These are phyloP conservation scores for Vigna radiata DNA, from an alignment of 306 rosid genomes.

Conservation along the genomic window DNA sequence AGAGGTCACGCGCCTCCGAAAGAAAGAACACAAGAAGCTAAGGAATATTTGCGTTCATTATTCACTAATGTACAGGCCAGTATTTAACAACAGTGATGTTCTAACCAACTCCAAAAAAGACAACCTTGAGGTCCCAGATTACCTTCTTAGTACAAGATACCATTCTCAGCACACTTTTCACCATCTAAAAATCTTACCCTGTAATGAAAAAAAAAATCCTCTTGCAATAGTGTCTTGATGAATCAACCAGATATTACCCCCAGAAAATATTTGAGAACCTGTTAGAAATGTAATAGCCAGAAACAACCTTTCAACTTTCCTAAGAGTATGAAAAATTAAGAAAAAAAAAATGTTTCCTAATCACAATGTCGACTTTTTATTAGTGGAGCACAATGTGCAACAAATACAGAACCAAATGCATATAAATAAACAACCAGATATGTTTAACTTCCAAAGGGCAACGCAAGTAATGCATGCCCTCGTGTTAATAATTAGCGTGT, in stretches of 20 bases:
- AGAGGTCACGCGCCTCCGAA: too few relatives aligned
- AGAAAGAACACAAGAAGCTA: neutral
- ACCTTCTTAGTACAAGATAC: neutral
- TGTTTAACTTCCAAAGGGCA: neutral
- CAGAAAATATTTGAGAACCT: slow-evolving; percentile 8
- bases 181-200: neutral
- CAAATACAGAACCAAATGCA: neutral
- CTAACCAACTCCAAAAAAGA: neutral
- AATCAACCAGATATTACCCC: slow-evolving; percentile 1
- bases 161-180: too few relatives aligned
- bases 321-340: too few relatives aligned
- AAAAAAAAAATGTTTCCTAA: too few relatives aligned
- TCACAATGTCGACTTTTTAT: too few relatives aligned
- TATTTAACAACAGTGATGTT: neutral
- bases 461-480: neutral
- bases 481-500: neutral
- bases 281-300: neutral
- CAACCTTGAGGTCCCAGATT: neutral
- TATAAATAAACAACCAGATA: neutral
- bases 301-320: neutral
- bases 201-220: neutral
- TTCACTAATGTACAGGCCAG: neutral
- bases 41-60: neutral
- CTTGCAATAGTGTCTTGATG: neutral
- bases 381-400: too few relatives aligned